A percentile compares a stretch with the other conserved stretches of the same genome.
phyloP scores from a whole-genome alignment of 768 basidiomycete genomes.

The Trametes cinnabarina region DNA sequence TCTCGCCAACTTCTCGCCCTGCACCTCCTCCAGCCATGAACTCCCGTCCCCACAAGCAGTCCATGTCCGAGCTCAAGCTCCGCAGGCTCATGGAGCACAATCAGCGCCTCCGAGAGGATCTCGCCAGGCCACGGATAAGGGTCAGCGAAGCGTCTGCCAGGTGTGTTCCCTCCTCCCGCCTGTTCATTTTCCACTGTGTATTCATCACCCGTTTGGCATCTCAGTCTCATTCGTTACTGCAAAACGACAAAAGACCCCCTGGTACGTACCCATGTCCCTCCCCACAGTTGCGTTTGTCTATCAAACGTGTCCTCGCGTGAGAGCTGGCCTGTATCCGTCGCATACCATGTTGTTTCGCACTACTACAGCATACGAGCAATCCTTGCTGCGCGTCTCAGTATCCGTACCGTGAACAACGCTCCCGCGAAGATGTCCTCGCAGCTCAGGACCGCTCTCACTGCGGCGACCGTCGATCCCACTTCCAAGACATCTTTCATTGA shows the following conservation, averaged over 20 bases:
- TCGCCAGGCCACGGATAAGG: conserved; percentile 65
- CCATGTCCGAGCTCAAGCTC: conserved; percentile 80
- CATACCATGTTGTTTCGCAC: neutral
- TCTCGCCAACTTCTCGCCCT: too few species aligned
- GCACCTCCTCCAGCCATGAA: too few species aligned
- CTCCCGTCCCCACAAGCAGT: conserved; percentile 48
- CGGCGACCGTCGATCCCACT: neutral
- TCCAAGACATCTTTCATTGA: neutral
- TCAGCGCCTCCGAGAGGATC: conserved; percentile 66
- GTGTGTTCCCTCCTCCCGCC: conserved; percentile 43
- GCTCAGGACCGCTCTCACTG: conserved; percentile 9
- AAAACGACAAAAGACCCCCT: conserved; percentile 90
- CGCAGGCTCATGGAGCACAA: conserved; percentile 78
- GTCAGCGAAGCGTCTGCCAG: conserved; percentile 80
- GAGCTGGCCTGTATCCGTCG: neutral
- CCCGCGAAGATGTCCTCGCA: neutral
- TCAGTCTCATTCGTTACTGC: conserved; percentile 89
- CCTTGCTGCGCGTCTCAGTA: neutral
- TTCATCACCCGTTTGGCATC: neutral
- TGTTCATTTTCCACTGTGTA: neutral
- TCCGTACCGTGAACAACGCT: neutral
- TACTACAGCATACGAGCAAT: neutral
- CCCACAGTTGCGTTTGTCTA: neutral
- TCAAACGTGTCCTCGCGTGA: neutral
- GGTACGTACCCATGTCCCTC: conserved; percentile 44